phyloP scores from a whole-genome alignment of 345 rosid species.

The Garcia nutans region DNA sequence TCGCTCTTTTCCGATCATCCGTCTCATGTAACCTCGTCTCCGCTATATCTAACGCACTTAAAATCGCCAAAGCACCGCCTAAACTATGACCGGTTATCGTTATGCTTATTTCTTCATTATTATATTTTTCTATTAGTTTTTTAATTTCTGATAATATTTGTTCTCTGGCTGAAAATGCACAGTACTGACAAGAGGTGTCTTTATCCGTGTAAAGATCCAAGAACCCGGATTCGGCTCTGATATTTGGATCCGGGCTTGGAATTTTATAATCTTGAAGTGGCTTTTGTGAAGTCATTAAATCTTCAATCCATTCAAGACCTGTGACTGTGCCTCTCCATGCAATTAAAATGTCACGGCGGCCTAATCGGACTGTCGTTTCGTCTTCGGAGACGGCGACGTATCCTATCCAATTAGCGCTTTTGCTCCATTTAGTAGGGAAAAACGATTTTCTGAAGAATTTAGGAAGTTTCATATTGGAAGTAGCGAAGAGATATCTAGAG shows the following conservation, averaged over 20 bases:
- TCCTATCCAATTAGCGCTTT: slow-evolving; percentile 83
- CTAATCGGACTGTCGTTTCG: slow-evolving; percentile 43
- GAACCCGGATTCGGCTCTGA: slow-evolving; percentile 82
- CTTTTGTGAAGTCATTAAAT: slow-evolving; percentile 69
- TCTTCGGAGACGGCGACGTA: slow-evolving; percentile 74
- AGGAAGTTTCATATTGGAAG: slow-evolving; percentile 68
- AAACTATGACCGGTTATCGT: slow-evolving; percentile 82
- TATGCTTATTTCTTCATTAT: slow-evolving; percentile 57
- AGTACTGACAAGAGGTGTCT: slow-evolving; percentile 53
- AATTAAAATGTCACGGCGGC: slow-evolving; percentile 68
- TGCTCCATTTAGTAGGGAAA: slow-evolving; percentile 88
- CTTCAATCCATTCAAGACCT: slow-evolving; percentile 68
- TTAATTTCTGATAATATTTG: slow-evolving; percentile 63
- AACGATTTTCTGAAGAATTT: slow-evolving; percentile 79
- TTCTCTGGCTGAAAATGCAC: slow-evolving; percentile 70
- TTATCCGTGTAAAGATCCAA: slow-evolving; percentile 72
- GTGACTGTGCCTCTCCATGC: slow-evolving; percentile 91
- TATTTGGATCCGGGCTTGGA: slow-evolving; percentile 64
- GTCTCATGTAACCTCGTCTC: slow-evolving; percentile 56
- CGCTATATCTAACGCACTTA: slow-evolving; percentile 72
- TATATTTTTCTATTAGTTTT: slow-evolving; percentile 42
- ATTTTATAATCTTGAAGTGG: slow-evolving; percentile 45
- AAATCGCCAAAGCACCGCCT: slow-evolving; percentile 71
- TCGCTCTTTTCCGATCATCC: slow-evolving; percentile 37
- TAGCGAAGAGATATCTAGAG: slow-evolving; percentile 44